Conservation (phyloP, 2,329 filamentous ascomycete genomes). For the Aspergillaceae sp. region DNA sequence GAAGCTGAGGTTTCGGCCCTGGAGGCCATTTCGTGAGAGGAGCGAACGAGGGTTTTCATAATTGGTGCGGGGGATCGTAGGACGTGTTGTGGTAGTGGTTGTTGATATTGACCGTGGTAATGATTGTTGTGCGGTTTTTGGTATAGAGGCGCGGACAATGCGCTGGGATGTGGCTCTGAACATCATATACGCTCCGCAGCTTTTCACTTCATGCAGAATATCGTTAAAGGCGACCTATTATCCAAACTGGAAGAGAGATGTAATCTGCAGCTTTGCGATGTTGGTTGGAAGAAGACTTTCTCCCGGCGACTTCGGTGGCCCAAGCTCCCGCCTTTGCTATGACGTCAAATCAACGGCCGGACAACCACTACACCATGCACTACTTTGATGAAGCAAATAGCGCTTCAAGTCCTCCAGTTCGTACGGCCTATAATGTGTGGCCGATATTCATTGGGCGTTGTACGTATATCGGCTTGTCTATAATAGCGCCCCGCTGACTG, state of each 20-base stretch:
- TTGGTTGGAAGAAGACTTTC: background rate
- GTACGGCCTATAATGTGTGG: constrained; percentile 52
- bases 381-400: background rate
- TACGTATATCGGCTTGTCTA: constrained; percentile 27
- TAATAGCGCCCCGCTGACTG: background rate
- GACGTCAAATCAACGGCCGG: constrained; percentile 14
- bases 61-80: background rate
- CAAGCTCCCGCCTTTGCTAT: constrained; percentile 20
- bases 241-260: constrained; percentile 3
- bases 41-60: background rate
- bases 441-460: constrained; percentile 56
- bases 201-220: background rate
- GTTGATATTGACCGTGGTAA: constrained; percentile 16
- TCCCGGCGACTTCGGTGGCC: constrained; percentile 7
- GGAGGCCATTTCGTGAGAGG: constrained; percentile 1
- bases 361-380: background rate
- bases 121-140: constrained; percentile 10
- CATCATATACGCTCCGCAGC: constrained; percentile 7
- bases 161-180: constrained; percentile 17
- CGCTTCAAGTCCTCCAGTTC: too few species aligned
- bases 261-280: constrained; percentile 1
- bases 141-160: constrained; percentile 15
- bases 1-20: constrained; percentile 18
- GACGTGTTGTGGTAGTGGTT: constrained; percentile 1
- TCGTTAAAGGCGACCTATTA: background rate